Evolutionary conservation across 2,329 filamentous ascomycete species (phyloP).

Genomic region (Colletotrichum phormii): DNA sequence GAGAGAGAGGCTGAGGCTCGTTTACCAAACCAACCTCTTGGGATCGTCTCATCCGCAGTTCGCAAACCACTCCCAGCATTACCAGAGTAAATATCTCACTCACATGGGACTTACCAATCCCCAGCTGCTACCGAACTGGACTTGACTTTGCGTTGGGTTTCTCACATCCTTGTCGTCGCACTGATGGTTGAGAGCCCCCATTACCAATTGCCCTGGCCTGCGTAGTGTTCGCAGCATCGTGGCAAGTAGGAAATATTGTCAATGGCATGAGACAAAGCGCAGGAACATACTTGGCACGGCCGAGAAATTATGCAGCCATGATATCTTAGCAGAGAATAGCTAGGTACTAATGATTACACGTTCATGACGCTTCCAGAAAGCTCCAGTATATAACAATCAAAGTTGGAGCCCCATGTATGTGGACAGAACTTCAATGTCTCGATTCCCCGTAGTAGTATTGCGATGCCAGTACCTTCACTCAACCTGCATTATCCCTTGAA

Average conservation of each 20-base stretch:
- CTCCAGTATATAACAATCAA: conserved; percentile 34
- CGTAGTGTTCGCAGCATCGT: not conserved
- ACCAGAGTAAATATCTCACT: conserved; percentile 46
- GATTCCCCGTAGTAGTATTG: not conserved
- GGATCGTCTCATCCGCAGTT: conserved; percentile 28
- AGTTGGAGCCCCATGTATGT: conserved; percentile 14
- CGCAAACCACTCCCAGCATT: conserved; percentile 58
- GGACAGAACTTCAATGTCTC: conserved; percentile 12
- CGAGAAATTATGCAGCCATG: conserved; percentile 7
- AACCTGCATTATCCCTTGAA: not conserved
- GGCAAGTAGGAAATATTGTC: not conserved
- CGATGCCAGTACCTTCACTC: not conserved
- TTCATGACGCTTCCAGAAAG: conserved; percentile 28
- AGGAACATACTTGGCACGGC: not conserved
- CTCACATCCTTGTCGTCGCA: not conserved
- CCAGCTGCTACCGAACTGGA: too few relatives aligned
- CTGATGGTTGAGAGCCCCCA: not conserved
- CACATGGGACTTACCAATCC: not conserved
- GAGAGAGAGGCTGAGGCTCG: conserved; percentile 8
- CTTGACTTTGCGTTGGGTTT: not conserved
- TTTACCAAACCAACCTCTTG: conserved; percentile 24
- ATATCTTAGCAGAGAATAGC: conserved; percentile 29
- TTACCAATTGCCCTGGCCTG: not conserved
- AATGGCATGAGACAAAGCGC: not conserved
- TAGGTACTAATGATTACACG: conserved; percentile 33